phyloP scores from a whole-genome alignment of 495 filamentous ascomycete genomes.

The Hypoxylon lienhwacheense region DNA sequence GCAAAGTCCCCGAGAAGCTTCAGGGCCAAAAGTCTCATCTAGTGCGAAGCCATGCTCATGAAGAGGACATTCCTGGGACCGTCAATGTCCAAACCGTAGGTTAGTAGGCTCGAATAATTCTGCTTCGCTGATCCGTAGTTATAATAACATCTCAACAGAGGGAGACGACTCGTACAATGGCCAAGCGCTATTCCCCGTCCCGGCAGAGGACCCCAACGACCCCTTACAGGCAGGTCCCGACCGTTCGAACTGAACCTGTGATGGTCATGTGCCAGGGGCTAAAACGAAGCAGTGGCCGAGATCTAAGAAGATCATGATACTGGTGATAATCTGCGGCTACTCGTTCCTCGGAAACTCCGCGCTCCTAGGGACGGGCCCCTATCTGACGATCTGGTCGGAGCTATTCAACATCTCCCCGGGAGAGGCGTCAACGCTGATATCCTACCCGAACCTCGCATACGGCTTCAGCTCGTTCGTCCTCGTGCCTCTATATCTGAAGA shows the following conservation, averaged over 20 bases:
- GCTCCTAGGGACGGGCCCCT: constrained; percentile 57
- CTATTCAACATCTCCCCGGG: constrained; percentile 54
- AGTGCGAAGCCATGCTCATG: constrained; percentile 56
- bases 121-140: not conserved
- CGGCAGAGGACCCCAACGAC: constrained; percentile 62
- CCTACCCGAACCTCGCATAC: constrained; percentile 61
- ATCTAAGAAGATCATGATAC: constrained; percentile 59
- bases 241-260: not conserved
- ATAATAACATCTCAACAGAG: constrained; percentile 39
- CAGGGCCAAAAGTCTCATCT: constrained; percentile 14
- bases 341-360: constrained; percentile 62
- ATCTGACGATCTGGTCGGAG: constrained; percentile 56
- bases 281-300: constrained; percentile 50
- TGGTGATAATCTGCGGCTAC: constrained; percentile 55
- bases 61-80: constrained; percentile 60
- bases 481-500: constrained; percentile 59
- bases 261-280: not conserved
- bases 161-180: constrained; percentile 62
- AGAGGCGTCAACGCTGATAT: constrained; percentile 56
- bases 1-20: not conserved
- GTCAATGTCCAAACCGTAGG: constrained; percentile 53
- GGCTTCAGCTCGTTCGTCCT: constrained; percentile 59
- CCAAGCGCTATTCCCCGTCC: constrained; percentile 62
- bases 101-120: constrained; percentile 8
- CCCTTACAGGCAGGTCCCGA: constrained; percentile 49